Percentiles rank a stretch among this genome's conserved stretches.
These are phyloP conservation scores for Epichloe glyceriae DNA, from an alignment of 2,329 filamentous ascomycete species.

Conservation along the genomic window DNA sequence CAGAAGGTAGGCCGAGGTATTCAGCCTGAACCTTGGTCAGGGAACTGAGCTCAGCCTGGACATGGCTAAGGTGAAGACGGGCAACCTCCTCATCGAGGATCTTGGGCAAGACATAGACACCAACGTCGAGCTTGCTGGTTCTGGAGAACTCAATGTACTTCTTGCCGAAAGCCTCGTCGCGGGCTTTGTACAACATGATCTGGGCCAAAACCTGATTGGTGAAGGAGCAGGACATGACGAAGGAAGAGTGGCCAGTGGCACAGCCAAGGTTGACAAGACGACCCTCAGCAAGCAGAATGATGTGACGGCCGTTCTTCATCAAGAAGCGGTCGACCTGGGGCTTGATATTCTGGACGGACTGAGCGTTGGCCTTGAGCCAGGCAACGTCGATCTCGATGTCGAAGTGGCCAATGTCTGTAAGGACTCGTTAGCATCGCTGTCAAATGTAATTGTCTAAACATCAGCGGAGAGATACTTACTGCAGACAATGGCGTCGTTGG, in stretches of 20 bases:
- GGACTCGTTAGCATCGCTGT: background rate
- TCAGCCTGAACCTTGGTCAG: slow-evolving; percentile 81
- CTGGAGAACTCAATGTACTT: slow-evolving; percentile 97
- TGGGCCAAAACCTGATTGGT: slow-evolving; percentile 99
- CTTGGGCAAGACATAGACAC: slow-evolving; percentile 88
- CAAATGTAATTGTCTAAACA: background rate
- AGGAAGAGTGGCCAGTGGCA: slow-evolving; percentile 97
- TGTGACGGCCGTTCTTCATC: slow-evolving; percentile 86
- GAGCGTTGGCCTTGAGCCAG: slow-evolving; percentile 95
- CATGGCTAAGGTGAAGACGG: slow-evolving; percentile 80
- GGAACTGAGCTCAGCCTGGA: slow-evolving; percentile 85
- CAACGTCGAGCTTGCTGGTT: slow-evolving; percentile 75
- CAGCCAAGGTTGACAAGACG: slow-evolving; percentile 99
- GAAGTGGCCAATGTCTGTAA: slow-evolving; percentile 90
- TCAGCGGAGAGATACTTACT: slow-evolving; percentile 37
- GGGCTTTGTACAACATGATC: slow-evolving; percentile 94
- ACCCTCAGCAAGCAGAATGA: slow-evolving; percentile 96
- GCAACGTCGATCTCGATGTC: slow-evolving; percentile 99
- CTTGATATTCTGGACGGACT: slow-evolving; percentile 96
- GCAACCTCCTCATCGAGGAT: slow-evolving; percentile 98
- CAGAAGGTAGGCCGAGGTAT: slow-evolving; percentile 74
- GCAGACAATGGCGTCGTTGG: slow-evolving; percentile 97
- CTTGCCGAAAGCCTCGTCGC: slow-evolving; percentile 73
- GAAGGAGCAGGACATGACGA: slow-evolving; percentile 99
- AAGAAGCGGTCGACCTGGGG: slow-evolving; percentile 97